Base-by-base conservation (phyloP, 2,329 filamentous ascomycete genomes). In the Diaporthe citriasiana region DNA sequence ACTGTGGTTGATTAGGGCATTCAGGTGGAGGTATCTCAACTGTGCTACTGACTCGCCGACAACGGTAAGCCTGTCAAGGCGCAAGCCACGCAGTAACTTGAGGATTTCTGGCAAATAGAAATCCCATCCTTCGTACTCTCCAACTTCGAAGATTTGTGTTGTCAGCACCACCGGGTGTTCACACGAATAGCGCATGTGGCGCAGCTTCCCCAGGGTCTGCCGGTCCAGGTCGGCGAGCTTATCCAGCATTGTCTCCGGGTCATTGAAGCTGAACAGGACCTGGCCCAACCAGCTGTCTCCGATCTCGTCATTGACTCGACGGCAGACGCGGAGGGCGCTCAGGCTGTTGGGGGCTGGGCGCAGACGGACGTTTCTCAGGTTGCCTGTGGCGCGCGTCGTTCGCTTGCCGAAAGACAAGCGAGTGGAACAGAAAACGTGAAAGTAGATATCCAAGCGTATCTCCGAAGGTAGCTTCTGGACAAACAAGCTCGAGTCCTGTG, bases 401-500 rank as follows among this genome's bases (percentile, higher is more conserved):
- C 9, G 30, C 55, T 38, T 57, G 19, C 33, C 33, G 12, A 57
- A 57, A 40, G 55, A 57, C 22, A 57, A 35, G 22, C 55, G 33
- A 2, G 56, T 59, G 22, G 56, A 59, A 17, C 22, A 40, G 35
- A 59, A 59, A 27, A 40, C 4, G 2, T 25, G n/a, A 13, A 10
- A 40, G 56, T 59, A 59, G n/a, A 59, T 40, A 7, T 59, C 56
- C 35, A 59, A 59, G 56, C 56, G 56, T n/a, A 59, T 15, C 35
- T 59, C 56, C 22, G 35, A 4, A 17, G 56, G 56, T 4, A 40
- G 56, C 35, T 25, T 59, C 7, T 40, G 22, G 35, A 59, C 40
- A 22, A 40, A 59, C 13, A 25, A 15, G 56, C 56, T 59, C 3
- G 56, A 40, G 10, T 17, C 22, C 15, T 59, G 56, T 59, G 35